A percentile compares a stretch with the other conserved stretches of the same genome.
Conservation (phyloP, 768 basidiomycete species). For the Phanerochaete sordida region DNA sequence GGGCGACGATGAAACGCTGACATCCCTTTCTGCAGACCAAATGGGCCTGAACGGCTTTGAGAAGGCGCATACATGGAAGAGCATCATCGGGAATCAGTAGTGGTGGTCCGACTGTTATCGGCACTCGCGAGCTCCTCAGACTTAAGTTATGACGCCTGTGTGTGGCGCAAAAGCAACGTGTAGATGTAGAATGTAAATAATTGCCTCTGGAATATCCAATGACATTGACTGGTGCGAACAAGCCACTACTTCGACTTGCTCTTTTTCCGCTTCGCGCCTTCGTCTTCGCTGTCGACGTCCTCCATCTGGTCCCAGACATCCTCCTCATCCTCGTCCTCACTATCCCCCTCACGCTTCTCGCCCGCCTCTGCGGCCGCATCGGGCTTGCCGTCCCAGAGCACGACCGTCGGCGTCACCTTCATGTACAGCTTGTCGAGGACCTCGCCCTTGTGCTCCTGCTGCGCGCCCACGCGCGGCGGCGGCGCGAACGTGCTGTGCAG, state of each 20-base stretch:
- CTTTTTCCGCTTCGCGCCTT: slow-evolving; percentile 24
- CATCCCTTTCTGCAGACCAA: slow-evolving; percentile 48
- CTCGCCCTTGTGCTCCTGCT: slow-evolving; percentile 54
- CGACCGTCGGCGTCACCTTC: slow-evolving; percentile 57
- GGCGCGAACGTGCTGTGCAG: slow-evolving; percentile 61
- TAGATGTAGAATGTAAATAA: neutral
- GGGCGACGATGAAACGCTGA: neutral
- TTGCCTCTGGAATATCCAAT: neutral
- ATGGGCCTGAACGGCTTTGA: slow-evolving; percentile 86
- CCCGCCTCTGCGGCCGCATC: slow-evolving; percentile 23
- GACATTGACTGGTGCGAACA: neutral
- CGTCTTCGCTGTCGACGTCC: slow-evolving; percentile 39
- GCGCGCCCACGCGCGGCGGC: slow-evolving; percentile 42
- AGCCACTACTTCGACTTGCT: slow-evolving; percentile 8
- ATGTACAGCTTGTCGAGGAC: slow-evolving; percentile 63
- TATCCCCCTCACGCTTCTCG: slow-evolving; percentile 37
- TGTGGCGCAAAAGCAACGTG: no score
- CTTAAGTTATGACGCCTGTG: neutral
- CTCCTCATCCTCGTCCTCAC: slow-evolving; percentile 41
- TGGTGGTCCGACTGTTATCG: neutral
- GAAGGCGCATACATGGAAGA: slow-evolving; percentile 83
- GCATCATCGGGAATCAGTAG: slow-evolving; percentile 55
- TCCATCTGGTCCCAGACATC: slow-evolving; percentile 71
- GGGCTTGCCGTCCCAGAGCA: slow-evolving; percentile 54
- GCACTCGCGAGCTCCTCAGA: neutral